Conservation (phyloP, 441 rosid species). For the Gossypium lobatum region DNA sequence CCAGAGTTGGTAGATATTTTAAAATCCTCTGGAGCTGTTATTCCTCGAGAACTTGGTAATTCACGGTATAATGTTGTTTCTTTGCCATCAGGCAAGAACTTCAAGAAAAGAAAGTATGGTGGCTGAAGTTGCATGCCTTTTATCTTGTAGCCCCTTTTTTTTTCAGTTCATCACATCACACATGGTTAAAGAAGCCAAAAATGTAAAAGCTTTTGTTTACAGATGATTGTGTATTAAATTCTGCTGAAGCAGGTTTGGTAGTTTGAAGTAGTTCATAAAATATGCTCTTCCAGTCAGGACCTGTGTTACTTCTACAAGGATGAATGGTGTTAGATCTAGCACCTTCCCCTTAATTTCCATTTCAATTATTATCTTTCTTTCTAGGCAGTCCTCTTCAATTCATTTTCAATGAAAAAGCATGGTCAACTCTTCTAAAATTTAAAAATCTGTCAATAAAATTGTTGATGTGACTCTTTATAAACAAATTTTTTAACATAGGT, state of each 20-base stretch:
- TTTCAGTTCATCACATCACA: neutral
- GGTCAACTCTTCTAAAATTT: too few relatives aligned
- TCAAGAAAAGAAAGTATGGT: slow-evolving; percentile 58
- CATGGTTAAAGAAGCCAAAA: neutral
- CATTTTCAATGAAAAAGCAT: neutral
- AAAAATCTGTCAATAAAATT: too few relatives aligned
- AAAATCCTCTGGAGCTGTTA: slow-evolving; percentile 61
- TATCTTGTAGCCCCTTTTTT: neutral
- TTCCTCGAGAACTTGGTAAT: slow-evolving; percentile 66
- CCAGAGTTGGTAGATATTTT: slow-evolving; percentile 52
- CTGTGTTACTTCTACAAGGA: too few relatives aligned
- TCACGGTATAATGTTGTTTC: slow-evolving; percentile 30
- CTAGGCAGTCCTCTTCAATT: neutral
- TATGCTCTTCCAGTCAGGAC: neutral
- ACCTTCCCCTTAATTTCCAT: neutral
- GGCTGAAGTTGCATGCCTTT: slow-evolving; percentile 20
- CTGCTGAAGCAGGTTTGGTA: neutral
- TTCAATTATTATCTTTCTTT: neutral
- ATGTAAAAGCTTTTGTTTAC: neutral
- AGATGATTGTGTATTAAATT: neutral
- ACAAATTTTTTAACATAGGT: too few relatives aligned
- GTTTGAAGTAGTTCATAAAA: neutral
- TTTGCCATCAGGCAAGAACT: slow-evolving; percentile 33
- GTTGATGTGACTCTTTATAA: too few relatives aligned
- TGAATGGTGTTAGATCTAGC: neutral